Conservation (phyloP, 164 flowering plant genomes). For the Magnolia sinica region DNA sequence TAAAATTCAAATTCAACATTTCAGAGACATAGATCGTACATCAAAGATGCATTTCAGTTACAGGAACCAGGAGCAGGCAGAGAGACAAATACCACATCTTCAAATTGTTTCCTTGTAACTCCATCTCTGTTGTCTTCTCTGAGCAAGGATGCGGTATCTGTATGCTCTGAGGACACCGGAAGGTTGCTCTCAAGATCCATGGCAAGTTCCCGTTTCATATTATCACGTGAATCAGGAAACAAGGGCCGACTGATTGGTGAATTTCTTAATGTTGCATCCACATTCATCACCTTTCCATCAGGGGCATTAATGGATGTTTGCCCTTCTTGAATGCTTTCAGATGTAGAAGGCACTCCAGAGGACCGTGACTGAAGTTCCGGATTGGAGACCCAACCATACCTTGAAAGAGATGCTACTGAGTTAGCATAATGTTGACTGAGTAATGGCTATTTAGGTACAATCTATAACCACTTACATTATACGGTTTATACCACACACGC, state of each 20-base stretch:
- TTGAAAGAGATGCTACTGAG: slow-evolving; percentile 26
- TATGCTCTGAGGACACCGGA: slow-evolving; percentile 17
- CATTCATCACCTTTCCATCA: slow-evolving; percentile 23
- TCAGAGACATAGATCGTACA: background rate
- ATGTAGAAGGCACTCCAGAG: slow-evolving; percentile 23
- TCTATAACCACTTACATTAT: too few species aligned
- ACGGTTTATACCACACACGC: background rate
- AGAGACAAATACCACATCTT: slow-evolving; percentile 41
- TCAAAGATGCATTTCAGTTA: background rate
- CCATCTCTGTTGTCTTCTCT: slow-evolving; percentile 22
- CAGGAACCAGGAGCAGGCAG: background rate
- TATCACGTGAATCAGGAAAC: slow-evolving; percentile 18
- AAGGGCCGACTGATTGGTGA: slow-evolving; percentile 21
- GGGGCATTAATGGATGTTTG: slow-evolving; percentile 12
- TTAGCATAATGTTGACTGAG: background rate
- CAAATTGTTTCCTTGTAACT: slow-evolving; percentile 19
- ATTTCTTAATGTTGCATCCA: slow-evolving; percentile 12
- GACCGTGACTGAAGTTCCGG: slow-evolving; percentile 29
- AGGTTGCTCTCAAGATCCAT: slow-evolving; percentile 10
- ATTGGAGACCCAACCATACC: slow-evolving; percentile 90
- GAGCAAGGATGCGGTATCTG: slow-evolving; percentile 18
- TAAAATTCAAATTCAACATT: background rate
- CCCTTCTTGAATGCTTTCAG: slow-evolving; percentile 14
- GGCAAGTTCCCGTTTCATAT: slow-evolving; percentile 11
- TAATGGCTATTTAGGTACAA: background rate